These are phyloP conservation scores for Tuber melanosporum DNA, from an alignment of 495 filamentous ascomycete species.

Conservation along the genomic window DNA sequence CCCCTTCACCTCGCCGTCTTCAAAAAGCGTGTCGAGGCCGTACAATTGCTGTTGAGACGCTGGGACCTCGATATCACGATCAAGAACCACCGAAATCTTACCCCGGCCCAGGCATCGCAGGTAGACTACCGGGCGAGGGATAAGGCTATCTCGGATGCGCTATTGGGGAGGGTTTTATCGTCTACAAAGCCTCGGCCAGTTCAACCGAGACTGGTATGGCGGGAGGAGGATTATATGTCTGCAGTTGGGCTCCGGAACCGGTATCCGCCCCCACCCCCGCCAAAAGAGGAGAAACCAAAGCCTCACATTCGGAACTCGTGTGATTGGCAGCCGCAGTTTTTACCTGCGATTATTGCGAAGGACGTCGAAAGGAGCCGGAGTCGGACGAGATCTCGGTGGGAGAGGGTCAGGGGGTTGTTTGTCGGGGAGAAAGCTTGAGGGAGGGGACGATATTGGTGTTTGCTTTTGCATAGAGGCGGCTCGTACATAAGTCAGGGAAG, in stretches of 20 bases:
- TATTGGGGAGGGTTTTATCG: conserved; percentile 1
- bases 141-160: not conserved
- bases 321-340: not conserved
- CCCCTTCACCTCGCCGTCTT: not conserved
- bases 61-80: not conserved
- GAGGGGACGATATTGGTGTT: not conserved
- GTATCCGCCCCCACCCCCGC: not conserved
- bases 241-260: not conserved
- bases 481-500: not conserved
- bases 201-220: not conserved
- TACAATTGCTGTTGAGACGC: not conserved
- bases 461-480: not conserved
- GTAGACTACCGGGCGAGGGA: not conserved
- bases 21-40: not conserved
- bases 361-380: not conserved
- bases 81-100: not conserved
- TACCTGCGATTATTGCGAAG: not conserved
- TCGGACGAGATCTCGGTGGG: not conserved
- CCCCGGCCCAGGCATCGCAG: not conserved
- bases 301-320: not conserved
- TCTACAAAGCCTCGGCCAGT: not conserved
- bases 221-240: conserved; percentile 2
- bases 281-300: not conserved
- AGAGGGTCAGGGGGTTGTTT: not conserved
- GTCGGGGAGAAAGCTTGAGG: not conserved